phyloP scores from a whole-genome alignment of 2,329 filamentous ascomycete genomes.

The Thielaviopsis punctulata region DNA sequence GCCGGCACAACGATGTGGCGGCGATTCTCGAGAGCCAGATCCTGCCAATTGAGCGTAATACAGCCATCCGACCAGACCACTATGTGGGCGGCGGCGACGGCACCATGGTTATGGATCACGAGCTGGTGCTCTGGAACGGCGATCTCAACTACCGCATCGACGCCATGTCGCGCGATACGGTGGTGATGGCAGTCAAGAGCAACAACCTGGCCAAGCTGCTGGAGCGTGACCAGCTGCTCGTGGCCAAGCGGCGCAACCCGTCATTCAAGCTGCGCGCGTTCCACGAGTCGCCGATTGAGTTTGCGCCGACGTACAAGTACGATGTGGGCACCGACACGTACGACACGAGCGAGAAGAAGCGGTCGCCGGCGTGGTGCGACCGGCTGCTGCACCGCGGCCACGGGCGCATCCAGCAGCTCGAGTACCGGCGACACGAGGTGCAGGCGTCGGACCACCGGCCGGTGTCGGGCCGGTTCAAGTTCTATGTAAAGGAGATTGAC shows the following conservation, averaged over 20 bases:
- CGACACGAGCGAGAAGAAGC: constrained; percentile 85
- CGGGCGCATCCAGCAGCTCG: constrained; percentile 68
- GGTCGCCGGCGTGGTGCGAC: constrained; percentile 93
- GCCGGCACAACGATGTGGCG: constrained; percentile 83
- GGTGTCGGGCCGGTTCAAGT: constrained; percentile 68
- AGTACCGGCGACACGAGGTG: constrained; percentile 81
- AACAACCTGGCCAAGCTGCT: constrained; percentile 74
- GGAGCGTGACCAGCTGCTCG: constrained; percentile 81
- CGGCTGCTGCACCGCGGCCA: constrained; percentile 71
- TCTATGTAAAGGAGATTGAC: constrained; percentile 70
- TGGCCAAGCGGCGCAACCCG: constrained; percentile 76
- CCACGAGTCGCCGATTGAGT: constrained; percentile 76
- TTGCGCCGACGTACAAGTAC: constrained; percentile 96
- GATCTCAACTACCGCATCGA: constrained; percentile 98
- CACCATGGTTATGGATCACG: constrained; percentile 86
- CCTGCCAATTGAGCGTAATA: constrained; percentile 55
- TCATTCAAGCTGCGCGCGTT: constrained; percentile 79
- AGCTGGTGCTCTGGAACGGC: constrained; percentile 91
- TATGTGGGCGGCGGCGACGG: constrained; percentile 90
- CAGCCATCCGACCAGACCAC: constrained; percentile 51
- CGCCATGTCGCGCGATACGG: constrained; percentile 84
- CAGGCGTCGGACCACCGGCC: constrained; percentile 83
- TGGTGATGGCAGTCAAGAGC: constrained; percentile 67
- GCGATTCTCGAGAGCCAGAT: constrained; percentile 68
- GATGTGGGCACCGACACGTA: constrained; percentile 90